phyloP scores from a whole-genome alignment of 176 grass and related monocot species.

The Oryza glumipatula region DNA sequence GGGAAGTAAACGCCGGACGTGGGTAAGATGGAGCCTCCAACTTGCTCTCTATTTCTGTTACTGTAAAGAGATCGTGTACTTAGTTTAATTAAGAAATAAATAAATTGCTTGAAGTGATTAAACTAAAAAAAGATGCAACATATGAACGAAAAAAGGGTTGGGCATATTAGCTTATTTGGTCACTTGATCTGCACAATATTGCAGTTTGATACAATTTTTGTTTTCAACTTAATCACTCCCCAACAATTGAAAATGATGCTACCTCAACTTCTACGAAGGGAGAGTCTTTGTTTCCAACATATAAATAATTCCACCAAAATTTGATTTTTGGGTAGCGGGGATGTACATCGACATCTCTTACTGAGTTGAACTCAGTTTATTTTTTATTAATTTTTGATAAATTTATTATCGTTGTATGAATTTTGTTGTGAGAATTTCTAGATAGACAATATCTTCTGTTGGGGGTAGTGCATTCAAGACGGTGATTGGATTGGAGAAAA shows the following conservation, averaged over 20 bases:
- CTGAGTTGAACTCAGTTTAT: neutral
- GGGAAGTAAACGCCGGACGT: neutral
- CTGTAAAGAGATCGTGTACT: neutral
- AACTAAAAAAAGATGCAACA: neutral
- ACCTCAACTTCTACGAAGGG: neutral
- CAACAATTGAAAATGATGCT: neutral
- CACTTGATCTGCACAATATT: neutral
- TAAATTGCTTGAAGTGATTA: neutral
- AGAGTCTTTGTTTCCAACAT: neutral
- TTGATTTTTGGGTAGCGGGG: neutral
- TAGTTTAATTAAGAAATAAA: neutral
- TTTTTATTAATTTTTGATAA: neutral
- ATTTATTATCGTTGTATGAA: too few relatives aligned
- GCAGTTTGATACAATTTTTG: neutral
- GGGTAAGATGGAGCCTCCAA: neutral
- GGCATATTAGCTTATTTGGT: neutral
- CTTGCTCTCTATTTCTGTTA: neutral
- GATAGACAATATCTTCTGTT: neutral
- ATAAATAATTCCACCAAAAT: neutral
- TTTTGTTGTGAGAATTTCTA: too few relatives aligned
- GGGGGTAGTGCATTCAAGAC: too few relatives aligned
- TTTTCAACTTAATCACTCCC: neutral
- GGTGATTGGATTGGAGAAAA: neutral
- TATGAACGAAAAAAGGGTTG: too few relatives aligned
- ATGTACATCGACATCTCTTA: neutral